These are phyloP conservation scores for Postia placenta DNA, from an alignment of 768 basidiomycete species.

Conservation along the genomic window DNA sequence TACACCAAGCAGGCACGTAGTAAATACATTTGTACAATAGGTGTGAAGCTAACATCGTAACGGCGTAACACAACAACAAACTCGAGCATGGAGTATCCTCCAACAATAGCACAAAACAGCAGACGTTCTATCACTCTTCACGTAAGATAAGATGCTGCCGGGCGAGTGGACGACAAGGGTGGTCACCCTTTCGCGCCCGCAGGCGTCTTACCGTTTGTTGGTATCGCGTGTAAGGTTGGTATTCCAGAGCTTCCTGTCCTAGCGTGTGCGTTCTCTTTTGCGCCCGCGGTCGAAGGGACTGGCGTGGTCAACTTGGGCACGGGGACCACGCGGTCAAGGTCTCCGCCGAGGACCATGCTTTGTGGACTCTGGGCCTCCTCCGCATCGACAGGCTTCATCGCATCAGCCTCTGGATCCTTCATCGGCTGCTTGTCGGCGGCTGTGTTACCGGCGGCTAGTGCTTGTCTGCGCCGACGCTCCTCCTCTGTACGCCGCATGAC, in stretches of 20 bases:
- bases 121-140: not conserved
- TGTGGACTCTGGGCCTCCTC: constrained; percentile 16
- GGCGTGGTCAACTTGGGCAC: constrained; percentile 21
- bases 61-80: not conserved
- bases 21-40: constrained; percentile 2
- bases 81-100: not conserved
- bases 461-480: constrained; percentile 34
- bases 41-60: not conserved
- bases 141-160: not conserved
- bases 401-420: constrained; percentile 35
- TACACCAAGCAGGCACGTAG: constrained; percentile 1
- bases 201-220: constrained; percentile 12
- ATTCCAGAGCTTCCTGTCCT: constrained; percentile 10
- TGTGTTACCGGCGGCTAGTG: constrained; percentile 22
- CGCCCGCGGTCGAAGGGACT: constrained; percentile 13
- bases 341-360: constrained; percentile 2
- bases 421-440: constrained; percentile 5
- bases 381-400: constrained; percentile 77
- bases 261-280: constrained; percentile 16
- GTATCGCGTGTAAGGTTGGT: constrained; percentile 17
- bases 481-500: constrained; percentile 61
- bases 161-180: not conserved
- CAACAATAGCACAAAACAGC: not conserved
- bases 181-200: not conserved
- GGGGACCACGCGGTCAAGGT: constrained; percentile 8